phyloP scores from a whole-genome alignment of 495 filamentous ascomycete species.

The Aspergillus panamensis region DNA sequence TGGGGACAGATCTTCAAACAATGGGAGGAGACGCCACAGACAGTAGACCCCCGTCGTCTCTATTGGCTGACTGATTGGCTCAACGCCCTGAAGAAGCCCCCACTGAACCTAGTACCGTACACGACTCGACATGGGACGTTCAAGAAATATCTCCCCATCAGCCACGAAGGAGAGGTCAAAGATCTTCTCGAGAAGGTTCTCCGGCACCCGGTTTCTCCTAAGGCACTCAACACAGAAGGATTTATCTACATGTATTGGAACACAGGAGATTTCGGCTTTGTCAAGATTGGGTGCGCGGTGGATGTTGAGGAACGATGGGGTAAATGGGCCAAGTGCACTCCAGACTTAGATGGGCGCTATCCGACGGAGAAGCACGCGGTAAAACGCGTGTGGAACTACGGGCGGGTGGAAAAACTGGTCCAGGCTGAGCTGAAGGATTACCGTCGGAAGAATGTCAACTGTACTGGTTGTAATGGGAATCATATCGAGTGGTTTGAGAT shows the following conservation, averaged over 20 bases:
- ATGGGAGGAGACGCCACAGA: no score
- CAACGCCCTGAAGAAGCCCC: no score
- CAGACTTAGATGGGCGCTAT: not conserved
- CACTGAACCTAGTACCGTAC: no score
- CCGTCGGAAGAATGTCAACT: not conserved
- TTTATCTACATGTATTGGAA: not conserved
- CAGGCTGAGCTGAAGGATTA: not conserved
- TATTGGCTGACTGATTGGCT: no score
- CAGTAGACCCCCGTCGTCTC: no score
- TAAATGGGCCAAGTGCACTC: no score
- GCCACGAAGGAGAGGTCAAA: not conserved
- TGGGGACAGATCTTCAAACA: no score
- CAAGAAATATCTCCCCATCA: no score
- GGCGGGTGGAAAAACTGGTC: not conserved
- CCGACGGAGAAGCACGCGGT: not conserved
- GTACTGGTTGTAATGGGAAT: not conserved
- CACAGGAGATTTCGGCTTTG: not conserved
- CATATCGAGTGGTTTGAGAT: not conserved
- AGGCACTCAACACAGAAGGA: not conserved
- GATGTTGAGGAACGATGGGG: not conserved
- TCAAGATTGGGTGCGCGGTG: not conserved
- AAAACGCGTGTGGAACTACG: not conserved
- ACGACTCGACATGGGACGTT: no score
- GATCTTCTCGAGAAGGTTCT: not conserved
- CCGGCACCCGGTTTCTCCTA: not conserved